A percentile compares a stretch with the other conserved stretches of the same genome.
Conservation (phyloP, 306 rosid genomes). For the Sphenostylis stenocarpa region DNA sequence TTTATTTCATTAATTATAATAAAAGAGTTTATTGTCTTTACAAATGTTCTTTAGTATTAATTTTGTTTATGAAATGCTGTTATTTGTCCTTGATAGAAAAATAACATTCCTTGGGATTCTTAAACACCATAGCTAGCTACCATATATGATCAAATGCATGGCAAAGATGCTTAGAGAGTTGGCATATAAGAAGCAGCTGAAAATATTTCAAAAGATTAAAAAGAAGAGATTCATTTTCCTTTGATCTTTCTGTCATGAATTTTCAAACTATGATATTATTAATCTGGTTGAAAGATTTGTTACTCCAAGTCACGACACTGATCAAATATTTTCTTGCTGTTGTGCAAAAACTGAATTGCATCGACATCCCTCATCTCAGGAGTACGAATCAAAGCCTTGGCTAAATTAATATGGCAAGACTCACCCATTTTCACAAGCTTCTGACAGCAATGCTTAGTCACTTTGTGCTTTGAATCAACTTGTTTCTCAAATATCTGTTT, state of each 20-base stretch:
- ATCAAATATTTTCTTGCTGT: neutral
- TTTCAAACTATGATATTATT: neutral
- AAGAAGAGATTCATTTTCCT: neutral
- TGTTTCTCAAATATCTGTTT: neutral
- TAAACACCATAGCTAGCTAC: neutral
- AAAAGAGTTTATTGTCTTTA: too few relatives aligned
- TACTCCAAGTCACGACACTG: neutral
- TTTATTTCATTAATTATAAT: too few relatives aligned
- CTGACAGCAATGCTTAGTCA: neutral
- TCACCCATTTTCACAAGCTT: constrained; percentile 15
- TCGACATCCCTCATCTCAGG: neutral
- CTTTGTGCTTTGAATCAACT: neutral
- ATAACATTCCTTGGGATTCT: too few relatives aligned
- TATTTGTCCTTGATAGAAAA: too few relatives aligned
- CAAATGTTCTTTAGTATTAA: too few relatives aligned
- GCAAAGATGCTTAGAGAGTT: neutral
- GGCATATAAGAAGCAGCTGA: neutral
- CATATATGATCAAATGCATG: neutral
- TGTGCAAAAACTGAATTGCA: neutral
- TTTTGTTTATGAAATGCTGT: too few relatives aligned
- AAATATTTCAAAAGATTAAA: neutral
- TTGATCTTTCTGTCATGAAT: too few relatives aligned
- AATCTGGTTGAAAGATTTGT: neutral
- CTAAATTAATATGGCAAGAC: neutral
- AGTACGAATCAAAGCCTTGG: constrained; percentile 23